These are phyloP conservation scores for Handroanthus guayacan DNA, from an alignment of 257 asterid species.

Conservation along the genomic window DNA sequence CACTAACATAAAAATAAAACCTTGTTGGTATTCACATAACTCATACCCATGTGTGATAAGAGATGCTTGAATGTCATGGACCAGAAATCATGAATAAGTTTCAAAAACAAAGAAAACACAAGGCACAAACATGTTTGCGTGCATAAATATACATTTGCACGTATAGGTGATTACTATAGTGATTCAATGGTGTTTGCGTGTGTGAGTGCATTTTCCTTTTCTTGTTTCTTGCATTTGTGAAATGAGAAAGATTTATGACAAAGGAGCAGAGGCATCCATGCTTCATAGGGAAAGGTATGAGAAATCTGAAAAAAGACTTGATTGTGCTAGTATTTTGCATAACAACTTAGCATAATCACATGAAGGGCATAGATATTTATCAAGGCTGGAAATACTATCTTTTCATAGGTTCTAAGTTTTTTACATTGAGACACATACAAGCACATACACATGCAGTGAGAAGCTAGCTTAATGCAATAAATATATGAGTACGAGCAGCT, in stretches of 20 bases:
- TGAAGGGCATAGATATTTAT: conserved; percentile 34
- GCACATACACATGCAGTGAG: not conserved
- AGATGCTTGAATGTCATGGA: conserved; percentile 24
- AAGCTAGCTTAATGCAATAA: conserved; percentile 1
- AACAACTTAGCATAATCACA: conserved; percentile 35
- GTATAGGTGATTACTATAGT: conserved; percentile 24
- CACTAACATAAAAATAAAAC: conserved; percentile 30
- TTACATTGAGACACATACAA: conserved; percentile 7
- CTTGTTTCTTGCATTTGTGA: conserved; percentile 34
- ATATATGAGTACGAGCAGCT: conserved; percentile 14
- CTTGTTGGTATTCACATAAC: conserved; percentile 38
- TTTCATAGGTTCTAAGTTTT: conserved; percentile 29
- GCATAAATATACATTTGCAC: not conserved
- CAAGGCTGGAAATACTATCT: conserved; percentile 25
- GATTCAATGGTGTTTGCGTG: conserved; percentile 23
- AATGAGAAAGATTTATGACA: conserved; percentile 24
- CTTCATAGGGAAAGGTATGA: conserved; percentile 31
- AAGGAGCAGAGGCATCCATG: conserved; percentile 22
- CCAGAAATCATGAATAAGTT: conserved; percentile 38
- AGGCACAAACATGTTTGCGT: conserved; percentile 10
- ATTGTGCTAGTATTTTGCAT: conserved; percentile 1
- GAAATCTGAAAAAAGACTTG: conserved; percentile 26
- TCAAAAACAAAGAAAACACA: conserved; percentile 26
- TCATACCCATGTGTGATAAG: conserved; percentile 24
- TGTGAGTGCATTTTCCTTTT: conserved; percentile 12